Percentiles rank a stretch among this genome's conserved stretches.
phyloP scores from a whole-genome alignment of 2,329 filamentous ascomycete species.

The Trichophyton benhamiae region DNA sequence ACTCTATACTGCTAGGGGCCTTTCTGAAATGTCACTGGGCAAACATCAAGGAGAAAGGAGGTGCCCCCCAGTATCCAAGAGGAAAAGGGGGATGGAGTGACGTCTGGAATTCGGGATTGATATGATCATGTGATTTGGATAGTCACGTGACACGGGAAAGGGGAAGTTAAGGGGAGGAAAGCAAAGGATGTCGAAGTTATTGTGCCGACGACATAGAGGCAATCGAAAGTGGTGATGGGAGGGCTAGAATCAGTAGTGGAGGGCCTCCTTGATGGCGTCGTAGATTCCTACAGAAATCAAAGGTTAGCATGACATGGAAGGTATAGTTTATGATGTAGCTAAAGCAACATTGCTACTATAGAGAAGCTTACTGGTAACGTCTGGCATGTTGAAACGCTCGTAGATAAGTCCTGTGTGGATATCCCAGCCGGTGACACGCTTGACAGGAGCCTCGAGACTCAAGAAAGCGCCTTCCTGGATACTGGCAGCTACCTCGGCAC shows the following conservation, averaged over 20 bases:
- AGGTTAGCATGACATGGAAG: not conserved
- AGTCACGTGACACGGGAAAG: not conserved
- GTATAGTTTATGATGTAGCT: not conserved
- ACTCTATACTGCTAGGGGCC: not conserved
- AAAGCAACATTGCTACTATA: too few species aligned
- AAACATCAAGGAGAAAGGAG: not conserved
- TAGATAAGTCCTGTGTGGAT: slow-evolving; percentile 69
- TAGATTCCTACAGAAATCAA: slow-evolving; percentile 46
- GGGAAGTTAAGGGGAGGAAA: not conserved
- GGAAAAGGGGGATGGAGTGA: not conserved
- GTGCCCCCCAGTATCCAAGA: not conserved
- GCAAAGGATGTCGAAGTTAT: not conserved
- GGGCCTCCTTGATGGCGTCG: slow-evolving; percentile 54
- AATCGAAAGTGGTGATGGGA: not conserved
- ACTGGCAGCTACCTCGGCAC: slow-evolving; percentile 76
- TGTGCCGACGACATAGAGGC: too few species aligned
- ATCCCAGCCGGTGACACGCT: slow-evolving; percentile 78
- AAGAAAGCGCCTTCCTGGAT: slow-evolving; percentile 82
- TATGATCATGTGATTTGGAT: not conserved
- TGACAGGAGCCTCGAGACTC: slow-evolving; percentile 70
- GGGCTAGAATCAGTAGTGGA: slow-evolving; percentile 48
- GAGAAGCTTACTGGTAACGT: slow-evolving; percentile 63
- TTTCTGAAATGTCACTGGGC: not conserved
- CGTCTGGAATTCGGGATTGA: not conserved
- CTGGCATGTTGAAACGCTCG: slow-evolving; percentile 71